Conservation (phyloP, 768 basidiomycete genomes). For the Harrya chromipes region DNA sequence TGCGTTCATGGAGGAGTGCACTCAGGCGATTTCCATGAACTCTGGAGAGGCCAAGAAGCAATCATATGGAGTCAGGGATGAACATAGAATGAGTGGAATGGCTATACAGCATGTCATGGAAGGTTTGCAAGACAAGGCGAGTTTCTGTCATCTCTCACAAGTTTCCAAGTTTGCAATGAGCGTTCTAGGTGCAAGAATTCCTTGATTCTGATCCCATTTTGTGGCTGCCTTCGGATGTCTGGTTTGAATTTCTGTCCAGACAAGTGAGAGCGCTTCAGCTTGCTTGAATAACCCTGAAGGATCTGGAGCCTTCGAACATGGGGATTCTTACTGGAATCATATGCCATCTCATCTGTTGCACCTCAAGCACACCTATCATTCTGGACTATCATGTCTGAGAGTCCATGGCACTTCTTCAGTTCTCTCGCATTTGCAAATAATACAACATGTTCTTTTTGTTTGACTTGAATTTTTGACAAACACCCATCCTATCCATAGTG, state of each 20-base stretch:
- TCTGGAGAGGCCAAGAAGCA: constrained; percentile 1
- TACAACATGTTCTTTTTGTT: constrained; percentile 10
- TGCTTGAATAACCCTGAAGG: not conserved
- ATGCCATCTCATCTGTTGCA: constrained; percentile 2
- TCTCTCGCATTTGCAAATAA: not conserved
- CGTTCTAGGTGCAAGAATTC: not conserved
- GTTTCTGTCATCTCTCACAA: too few relatives aligned
- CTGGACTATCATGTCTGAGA: constrained; percentile 8
- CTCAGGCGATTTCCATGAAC: not conserved
- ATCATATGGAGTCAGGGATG: constrained; percentile 7
- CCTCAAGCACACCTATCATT: constrained; percentile 7
- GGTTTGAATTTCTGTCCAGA: constrained; percentile 7
- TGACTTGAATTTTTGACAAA: not conserved
- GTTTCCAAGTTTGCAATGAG: too few relatives aligned
- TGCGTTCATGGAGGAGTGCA: constrained; percentile 1
- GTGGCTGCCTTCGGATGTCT: constrained; percentile 4
- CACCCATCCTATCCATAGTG: not conserved
- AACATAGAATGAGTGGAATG: constrained; percentile 9
- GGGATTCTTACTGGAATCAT: too few relatives aligned
- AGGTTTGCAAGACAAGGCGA: not conserved
- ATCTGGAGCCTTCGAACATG: constrained; percentile 1
- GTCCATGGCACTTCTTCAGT: constrained; percentile 10
- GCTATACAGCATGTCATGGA: not conserved
- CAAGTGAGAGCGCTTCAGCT: not conserved
- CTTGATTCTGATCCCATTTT: constrained; percentile 2